These are phyloP conservation scores for Candida xyloterini DNA, from an alignment of 805 yeast genomes.

Conservation along the genomic window DNA sequence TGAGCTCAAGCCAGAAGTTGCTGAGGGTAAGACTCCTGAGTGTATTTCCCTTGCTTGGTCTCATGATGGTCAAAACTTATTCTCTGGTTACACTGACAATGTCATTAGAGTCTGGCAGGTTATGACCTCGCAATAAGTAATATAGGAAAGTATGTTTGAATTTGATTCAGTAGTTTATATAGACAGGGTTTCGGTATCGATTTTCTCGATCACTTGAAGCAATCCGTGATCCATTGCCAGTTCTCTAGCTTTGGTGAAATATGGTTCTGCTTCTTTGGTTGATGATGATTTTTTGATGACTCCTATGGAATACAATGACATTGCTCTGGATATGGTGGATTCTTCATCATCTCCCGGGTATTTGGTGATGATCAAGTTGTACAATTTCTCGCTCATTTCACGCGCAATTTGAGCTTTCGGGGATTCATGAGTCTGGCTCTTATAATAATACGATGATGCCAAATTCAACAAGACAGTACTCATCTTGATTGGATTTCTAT, in stretches of 20 bases:
- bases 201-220: conserved; percentile 56
- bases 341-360: conserved; percentile 6
- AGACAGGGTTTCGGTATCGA: conserved; percentile 56
- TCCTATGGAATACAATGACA: conserved; percentile 84
- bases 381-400: conserved; percentile 21
- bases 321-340: conserved; percentile 42
- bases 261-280: conserved; percentile 53
- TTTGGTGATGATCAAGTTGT: conserved; percentile 16
- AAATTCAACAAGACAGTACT: conserved; percentile 27
- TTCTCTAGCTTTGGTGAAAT: conserved; percentile 64
- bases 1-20: conserved; percentile 97
- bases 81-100: conserved; percentile 99
- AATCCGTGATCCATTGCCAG: conserved; percentile 68
- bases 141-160: conserved; percentile 15
- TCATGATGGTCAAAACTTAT: conserved; percentile 98
- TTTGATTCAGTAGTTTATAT: not conserved
- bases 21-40: conserved; percentile 96
- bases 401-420: conserved; percentile 12
- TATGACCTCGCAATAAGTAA: conserved; percentile 67
- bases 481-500: conserved; percentile 15
- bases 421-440: conserved; percentile 19
- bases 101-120: conserved; percentile 99
- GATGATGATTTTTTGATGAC: conserved; percentile 66
- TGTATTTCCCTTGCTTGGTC: conserved; percentile 99
- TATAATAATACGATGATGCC: conserved; percentile 28